Evolutionary conservation across 2,329 filamentous ascomycete species (phyloP).

Genomic region (Coleophoma crateriformis): DNA sequence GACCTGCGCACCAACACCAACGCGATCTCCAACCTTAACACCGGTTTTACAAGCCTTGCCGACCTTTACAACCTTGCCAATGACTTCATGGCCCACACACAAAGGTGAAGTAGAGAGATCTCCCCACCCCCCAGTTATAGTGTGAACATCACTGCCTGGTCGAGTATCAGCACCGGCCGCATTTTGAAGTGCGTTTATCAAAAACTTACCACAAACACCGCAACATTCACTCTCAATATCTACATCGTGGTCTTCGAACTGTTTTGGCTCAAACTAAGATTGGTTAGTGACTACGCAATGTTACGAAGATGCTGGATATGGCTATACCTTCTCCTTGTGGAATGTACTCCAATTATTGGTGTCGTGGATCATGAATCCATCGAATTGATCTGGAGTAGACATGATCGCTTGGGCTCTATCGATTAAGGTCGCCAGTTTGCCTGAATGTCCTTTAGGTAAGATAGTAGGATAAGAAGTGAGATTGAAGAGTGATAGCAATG

Average conservation of each 20-base stretch:
- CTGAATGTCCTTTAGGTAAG: background rate
- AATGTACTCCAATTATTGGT: slow-evolving; percentile 19
- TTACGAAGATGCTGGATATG: background rate
- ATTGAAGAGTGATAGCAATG: background rate
- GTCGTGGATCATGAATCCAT: slow-evolving; percentile 48
- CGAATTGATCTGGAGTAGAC: slow-evolving; percentile 47
- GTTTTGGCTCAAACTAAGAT: slow-evolving; percentile 57
- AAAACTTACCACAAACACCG: slow-evolving; percentile 54
- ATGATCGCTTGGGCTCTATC: slow-evolving; percentile 1
- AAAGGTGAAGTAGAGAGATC: slow-evolving; percentile 11
- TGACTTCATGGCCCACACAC: slow-evolving; percentile 42
- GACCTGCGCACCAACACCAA: slow-evolving; percentile 47
- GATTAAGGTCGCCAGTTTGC: background rate
- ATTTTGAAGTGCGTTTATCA: too few species aligned
- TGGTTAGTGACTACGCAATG: background rate
- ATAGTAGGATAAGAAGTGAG: background rate
- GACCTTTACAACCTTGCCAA: slow-evolving; percentile 37
- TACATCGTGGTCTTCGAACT: slow-evolving; percentile 80
- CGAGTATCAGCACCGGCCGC: too few species aligned
- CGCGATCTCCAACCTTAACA: slow-evolving; percentile 43
- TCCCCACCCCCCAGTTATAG: slow-evolving; percentile 51
- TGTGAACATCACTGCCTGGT: slow-evolving; percentile 51
- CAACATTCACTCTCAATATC: slow-evolving; percentile 83
- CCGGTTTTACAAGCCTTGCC: slow-evolving; percentile 53
- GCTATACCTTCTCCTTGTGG: slow-evolving; percentile 15